Base-by-base conservation (phyloP, 2,329 filamentous ascomycete genomes). In the Botrytis deweyae region DNA sequence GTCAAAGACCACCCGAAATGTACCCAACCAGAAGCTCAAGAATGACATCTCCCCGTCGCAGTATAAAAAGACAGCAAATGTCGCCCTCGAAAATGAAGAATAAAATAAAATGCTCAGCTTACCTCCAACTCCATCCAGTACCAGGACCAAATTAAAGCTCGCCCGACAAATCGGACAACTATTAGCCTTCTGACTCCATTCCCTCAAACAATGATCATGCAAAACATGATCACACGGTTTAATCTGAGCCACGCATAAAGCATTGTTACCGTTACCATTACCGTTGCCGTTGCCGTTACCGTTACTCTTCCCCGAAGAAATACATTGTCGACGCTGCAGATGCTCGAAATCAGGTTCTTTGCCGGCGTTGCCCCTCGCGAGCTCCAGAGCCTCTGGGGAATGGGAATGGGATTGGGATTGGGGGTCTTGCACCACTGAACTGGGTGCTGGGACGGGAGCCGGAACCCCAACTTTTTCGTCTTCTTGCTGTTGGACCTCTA, bases 91-190 rank as follows among this genome's bases (percentile, higher is more conserved):
- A 55, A n/a, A 16, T 14, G 10, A n/a, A 58, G n/a, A 1, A 12
- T 5, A 10, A 22, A 33, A 33, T 10, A 72, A 68, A 58, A 29
- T 29, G 59, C 76, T 74, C 73, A 74, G 86, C 89, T 84, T 88
- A 96, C 94, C 93, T 86, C 93, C 92, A 80, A 94, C 84, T 78
- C 88, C 89, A 80, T 92, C 90, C 82, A 92, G 92, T 75, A 99
- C 90, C 81, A 96, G 90, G 77, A 99, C 95, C 79, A 92, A 85
- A 83, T 98, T 95, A 85, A 99, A 98, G 76, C 88, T 90, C 79
- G 93, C 92, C 78, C 96, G 93, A 84, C 96, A 99, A 83, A 99
- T 97, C 64, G 96, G 96, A 83, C 96, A 99, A 82, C 95, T 98
- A 84, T 98, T 99, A 76, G 96, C 95, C 82, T 97, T 92, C 84